Evolutionary conservation across 768 basidiomycete species (phyloP).

Genomic region (Chalciporus pseudorubinellus): DNA sequence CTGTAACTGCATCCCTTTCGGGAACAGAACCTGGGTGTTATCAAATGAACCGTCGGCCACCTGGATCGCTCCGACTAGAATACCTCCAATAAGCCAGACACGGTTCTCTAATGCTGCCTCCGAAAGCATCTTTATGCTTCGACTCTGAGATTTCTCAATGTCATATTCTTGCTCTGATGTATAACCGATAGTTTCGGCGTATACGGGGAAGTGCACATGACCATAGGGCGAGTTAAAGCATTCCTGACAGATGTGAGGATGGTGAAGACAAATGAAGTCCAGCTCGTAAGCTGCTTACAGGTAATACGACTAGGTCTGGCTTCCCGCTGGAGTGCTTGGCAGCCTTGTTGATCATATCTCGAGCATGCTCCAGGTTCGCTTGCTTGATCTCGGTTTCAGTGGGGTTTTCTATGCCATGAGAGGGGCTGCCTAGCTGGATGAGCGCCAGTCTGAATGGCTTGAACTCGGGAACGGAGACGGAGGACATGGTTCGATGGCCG

Average conservation of each 20-base stretch:
- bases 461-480: conserved; percentile 38
- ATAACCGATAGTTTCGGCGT: conserved; percentile 78
- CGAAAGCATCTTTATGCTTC: conserved; percentile 81
- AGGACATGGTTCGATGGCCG: conserved; percentile 24
- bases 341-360: conserved; percentile 75
- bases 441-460: conserved; percentile 83
- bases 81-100: conserved; percentile 95
- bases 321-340: conserved; percentile 44
- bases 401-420: conserved; percentile 33
- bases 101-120: conserved; percentile 71
- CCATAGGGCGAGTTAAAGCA: conserved; percentile 90
- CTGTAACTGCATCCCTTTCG: conserved; percentile 61
- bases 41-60: not conserved
- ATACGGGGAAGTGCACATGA: conserved; percentile 72
- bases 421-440: conserved; percentile 81
- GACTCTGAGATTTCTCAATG: conserved; percentile 53
- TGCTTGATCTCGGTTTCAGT: conserved; percentile 49
- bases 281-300: conserved; percentile 45
- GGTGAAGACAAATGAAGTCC: not conserved
- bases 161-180: conserved; percentile 59
- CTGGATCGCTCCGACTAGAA: not conserved
- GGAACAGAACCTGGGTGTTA: conserved; percentile 81
- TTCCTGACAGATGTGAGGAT: conserved; percentile 48
- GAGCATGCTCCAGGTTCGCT: conserved; percentile 80
- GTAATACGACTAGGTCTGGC: conserved; percentile 81